Evolutionary conservation across 225 moss, liverwort and hornwort species (phyloP).

Genomic region (Pleurozium schreberi): DNA sequence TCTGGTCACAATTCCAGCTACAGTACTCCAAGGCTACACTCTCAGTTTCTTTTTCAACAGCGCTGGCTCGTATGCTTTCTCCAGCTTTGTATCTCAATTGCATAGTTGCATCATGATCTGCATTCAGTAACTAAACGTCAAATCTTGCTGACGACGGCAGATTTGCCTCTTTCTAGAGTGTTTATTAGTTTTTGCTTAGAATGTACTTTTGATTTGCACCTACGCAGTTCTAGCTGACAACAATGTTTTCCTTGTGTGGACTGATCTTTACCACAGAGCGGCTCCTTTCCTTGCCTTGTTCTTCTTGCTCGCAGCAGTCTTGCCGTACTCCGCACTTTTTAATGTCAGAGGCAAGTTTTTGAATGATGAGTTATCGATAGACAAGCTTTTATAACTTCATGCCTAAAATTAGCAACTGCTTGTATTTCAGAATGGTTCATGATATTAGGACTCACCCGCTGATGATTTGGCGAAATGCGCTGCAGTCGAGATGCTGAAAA

Average conservation of each 20-base stretch:
- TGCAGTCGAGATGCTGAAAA: not conserved
- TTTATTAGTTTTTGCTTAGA: not conserved
- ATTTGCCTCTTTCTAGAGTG: not conserved
- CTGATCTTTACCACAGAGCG: constrained; percentile 37
- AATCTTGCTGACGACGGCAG: not conserved
- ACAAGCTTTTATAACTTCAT: not conserved
- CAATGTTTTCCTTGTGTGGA: not conserved
- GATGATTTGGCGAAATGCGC: not conserved
- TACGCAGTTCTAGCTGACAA: not conserved
- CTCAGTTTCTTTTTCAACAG: constrained; percentile 56
- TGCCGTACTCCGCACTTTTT: constrained; percentile 54
- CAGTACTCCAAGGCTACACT: constrained; percentile 55
- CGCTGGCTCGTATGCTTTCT: constrained; percentile 39
- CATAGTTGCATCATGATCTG: not conserved
- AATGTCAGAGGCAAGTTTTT: constrained; percentile 35
- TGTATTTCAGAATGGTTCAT: not conserved
- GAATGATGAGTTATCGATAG: not conserved
- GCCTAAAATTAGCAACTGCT: not conserved
- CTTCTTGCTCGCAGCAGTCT: constrained; percentile 48
- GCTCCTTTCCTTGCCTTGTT: constrained; percentile 52
- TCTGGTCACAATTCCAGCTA: constrained; percentile 63
- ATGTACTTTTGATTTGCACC: not conserved
- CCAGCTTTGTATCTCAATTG: not conserved
- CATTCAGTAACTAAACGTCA: not conserved
- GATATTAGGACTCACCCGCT: not conserved